Base-by-base conservation (phyloP, 108 stramenopile genomes). In the Nitzschia putrida region DNA sequence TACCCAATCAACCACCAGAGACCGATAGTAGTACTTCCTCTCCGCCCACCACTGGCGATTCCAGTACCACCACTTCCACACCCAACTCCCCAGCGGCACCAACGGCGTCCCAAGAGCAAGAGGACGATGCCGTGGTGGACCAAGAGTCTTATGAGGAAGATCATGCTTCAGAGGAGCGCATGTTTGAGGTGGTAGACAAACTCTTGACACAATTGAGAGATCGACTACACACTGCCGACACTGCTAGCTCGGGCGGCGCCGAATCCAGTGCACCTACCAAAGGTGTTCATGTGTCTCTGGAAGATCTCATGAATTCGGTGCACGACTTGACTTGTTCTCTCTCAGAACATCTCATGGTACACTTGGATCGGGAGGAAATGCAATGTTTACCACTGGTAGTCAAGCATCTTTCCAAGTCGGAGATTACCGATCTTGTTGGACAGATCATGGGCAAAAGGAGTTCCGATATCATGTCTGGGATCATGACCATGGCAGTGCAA, bases 131-230 rank as follows among this genome's bases (percentile, higher is more conserved):
- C 18, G 64, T 81, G 8, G 84, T 93, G 41, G 91, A 92, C 42
- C 89, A 91, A 73, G 89, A 90, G 59, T 88, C 90, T 61, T 96
- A 93, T 71, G 95, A 96, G 77, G 95, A 96, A 75, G 95, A 96
- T 79, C 95, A 96, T 78, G 88, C 86, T 0, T 87, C 90, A 52
- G 95, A 96, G 73, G 92, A 93, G 70, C 72, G 82, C n/a, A 93
- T 96, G 89, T 96, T 96, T 67, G 69, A 71, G 22, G 71, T 77
- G 52, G 88, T 96, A 68, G 87, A 92, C 61, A 56, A 64, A 22
- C 43, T 92, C n/a, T 60, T 96, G 38, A 71, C 77, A 8, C 66
- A 66, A 53, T 76, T 93, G 49, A 77, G 86, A 14, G 75, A 84
- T 21, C 67, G 68, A 16, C 68, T 90, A 11, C 44, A 66, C 10